Evolutionary conservation across 1,139 yeast species (phyloP).

Genomic region (Nadsonia commutata): DNA sequence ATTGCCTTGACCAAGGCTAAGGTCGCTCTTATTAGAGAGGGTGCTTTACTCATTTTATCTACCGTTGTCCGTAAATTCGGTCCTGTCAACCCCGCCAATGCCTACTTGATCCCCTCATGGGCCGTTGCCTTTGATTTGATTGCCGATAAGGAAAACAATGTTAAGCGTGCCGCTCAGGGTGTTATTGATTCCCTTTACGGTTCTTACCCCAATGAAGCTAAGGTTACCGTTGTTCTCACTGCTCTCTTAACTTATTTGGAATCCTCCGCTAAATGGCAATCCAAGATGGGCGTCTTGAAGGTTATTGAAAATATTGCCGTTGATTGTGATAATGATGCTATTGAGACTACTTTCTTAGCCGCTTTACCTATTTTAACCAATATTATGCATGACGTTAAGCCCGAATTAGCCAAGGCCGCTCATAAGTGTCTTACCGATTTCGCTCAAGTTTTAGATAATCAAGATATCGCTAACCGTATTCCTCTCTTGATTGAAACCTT

Average conservation of each 20-base stretch:
- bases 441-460: conserved; percentile 75
- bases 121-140: conserved; percentile 44
- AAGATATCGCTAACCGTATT: conserved; percentile 78
- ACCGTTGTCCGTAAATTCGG: conserved; percentile 53
- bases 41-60: conserved; percentile 53
- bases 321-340: conserved; percentile 71
- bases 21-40: conserved; percentile 60
- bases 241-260: conserved; percentile 46
- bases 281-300: conserved; percentile 68
- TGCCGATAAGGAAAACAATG: conserved; percentile 78
- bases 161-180: conserved; percentile 56
- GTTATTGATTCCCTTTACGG: conserved; percentile 51
- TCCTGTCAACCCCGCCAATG: conserved; percentile 47
- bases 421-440: conserved; percentile 51
- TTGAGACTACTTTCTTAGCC: conserved; percentile 66
- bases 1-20: conserved; percentile 57
- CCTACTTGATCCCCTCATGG: conserved; percentile 48
- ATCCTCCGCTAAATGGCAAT: conserved; percentile 88
- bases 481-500: conserved; percentile 77
- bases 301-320: conserved; percentile 59
- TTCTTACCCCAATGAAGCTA: conserved; percentile 65
- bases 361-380: conserved; percentile 79
- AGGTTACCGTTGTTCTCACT: conserved; percentile 53
- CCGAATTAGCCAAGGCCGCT: conserved; percentile 85
- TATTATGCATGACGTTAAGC: conserved; percentile 88